Conservation (phyloP, 148 eudicot species). For the Fagopyrum esculentum region DNA sequence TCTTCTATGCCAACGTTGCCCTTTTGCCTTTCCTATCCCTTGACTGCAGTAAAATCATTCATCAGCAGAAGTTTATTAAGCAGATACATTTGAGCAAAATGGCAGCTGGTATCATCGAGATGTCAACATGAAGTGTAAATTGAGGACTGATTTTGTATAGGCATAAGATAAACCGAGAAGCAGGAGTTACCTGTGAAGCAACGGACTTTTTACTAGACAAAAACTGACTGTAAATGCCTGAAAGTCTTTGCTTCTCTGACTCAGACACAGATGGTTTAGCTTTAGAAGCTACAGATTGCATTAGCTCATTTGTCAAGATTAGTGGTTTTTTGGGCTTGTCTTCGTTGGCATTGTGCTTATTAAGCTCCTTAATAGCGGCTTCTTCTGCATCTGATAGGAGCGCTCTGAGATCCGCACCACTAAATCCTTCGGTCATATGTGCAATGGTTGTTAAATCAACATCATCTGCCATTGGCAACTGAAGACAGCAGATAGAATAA, state of each 20-base stretch:
- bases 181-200: constrained; percentile 62
- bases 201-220: constrained; percentile 73
- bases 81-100: background rate
- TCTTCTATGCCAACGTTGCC: constrained; percentile 60
- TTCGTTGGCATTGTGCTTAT: constrained; percentile 42
- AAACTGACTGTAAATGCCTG: constrained; percentile 72
- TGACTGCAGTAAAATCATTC: constrained; percentile 41
- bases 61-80: constrained; percentile 5
- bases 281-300: constrained; percentile 60
- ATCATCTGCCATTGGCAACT: constrained; percentile 72
- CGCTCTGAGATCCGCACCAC: constrained; percentile 99
- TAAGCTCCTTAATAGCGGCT: constrained; percentile 81
- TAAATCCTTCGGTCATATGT: constrained; percentile 76
- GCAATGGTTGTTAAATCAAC: constrained; percentile 62
- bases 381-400: constrained; percentile 93
- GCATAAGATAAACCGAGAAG: background rate
- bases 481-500: constrained; percentile 16
- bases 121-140: background rate
- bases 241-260: constrained; percentile 68
- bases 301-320: constrained; percentile 47
- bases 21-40: constrained; percentile 89
- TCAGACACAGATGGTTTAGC: constrained; percentile 85
- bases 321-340: constrained; percentile 40
- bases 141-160: background rate
- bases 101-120: no score